Base-by-base conservation (phyloP, 441 rosid species). In the Populus tomentosa region DNA sequence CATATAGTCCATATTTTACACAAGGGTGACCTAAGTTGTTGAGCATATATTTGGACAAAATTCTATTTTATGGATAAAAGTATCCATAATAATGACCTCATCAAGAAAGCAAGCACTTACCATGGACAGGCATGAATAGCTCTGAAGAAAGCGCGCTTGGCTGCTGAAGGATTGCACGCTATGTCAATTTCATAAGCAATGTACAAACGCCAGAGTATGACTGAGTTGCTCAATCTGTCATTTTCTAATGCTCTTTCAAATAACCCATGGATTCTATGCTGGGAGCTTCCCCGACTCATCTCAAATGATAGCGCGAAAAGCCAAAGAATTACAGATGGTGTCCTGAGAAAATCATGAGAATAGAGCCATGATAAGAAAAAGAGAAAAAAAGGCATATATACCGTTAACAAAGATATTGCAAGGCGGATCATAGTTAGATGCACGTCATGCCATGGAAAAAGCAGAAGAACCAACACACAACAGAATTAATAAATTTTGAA, bases 101-200 rank as follows among this genome's bases (percentile, higher is more conserved):
- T 69, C 71, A 67, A 72, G 65, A 30, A 70, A 76, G 28, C 59
- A 73, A 74, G 63, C 10, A 72, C 87, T 87, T 82, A 94, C 99
- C 99, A 89, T 71, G 98, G 98, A 79, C 98, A 96, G 7, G 98
- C 92, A 81, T 94, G 92, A 82, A 92, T 92, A 75, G 98, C 97
- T 73, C 98, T 91, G 84, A 96, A 96, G 85, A 89, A 96, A 69
- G 90, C 80, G 69, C 92, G 88, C 80, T 88, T 91, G 46, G 96
- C 97, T 11, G 97, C 90, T 73, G 89, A 79, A 33, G 89, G 90
- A 85, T 90, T 84, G 74, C 80, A 69, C 67, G 84, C 86, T 40
- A 94, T 68, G 77, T 89, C 87, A 28, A 91, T 86, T 85, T 96
- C 98, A 82, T 91, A 96, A 50, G 94, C 88, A 75, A 94, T 83